Percentiles rank a stretch among this genome's conserved stretches.
Conservation (phyloP, 2,329 filamentous ascomycete species). For the Zasmidium citrigriseum region DNA sequence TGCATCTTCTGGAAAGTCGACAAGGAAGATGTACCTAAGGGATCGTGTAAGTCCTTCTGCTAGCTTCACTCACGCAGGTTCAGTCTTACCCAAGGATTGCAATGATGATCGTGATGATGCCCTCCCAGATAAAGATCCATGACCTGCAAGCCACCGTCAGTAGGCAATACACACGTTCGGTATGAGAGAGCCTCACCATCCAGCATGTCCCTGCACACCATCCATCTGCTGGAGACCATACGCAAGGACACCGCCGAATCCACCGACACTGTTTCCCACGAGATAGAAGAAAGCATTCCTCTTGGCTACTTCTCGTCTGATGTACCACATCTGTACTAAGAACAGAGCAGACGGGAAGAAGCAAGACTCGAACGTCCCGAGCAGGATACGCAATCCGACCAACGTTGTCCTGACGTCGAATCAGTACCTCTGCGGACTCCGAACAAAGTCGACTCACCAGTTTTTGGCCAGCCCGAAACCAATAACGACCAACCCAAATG, state of each 20-base stretch:
- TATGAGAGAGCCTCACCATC: conserved; percentile 59
- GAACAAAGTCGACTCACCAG: conserved; percentile 39
- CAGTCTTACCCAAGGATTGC: conserved; percentile 40
- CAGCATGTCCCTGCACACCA: conserved; percentile 59
- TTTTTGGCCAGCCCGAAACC: conserved; percentile 61
- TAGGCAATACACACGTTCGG: not conserved
- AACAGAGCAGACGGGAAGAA: conserved; percentile 35
- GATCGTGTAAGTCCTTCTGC: too few relatives aligned
- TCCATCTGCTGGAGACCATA: conserved; percentile 37
- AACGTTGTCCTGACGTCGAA: conserved; percentile 41
- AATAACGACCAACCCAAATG: conserved; percentile 63
- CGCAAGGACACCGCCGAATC: conserved; percentile 43
- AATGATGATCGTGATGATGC: conserved; percentile 39
- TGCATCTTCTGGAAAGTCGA: conserved; percentile 46
- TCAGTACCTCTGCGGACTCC: too few relatives aligned
- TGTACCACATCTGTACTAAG: conserved; percentile 24
- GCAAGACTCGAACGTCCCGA: conserved; percentile 65
- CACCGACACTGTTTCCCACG: conserved; percentile 47
- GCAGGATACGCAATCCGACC: conserved; percentile 56
- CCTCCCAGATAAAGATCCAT: conserved; percentile 14
- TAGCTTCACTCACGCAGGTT: too few relatives aligned
- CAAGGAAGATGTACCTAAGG: conserved; percentile 46
- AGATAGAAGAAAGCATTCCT: conserved; percentile 48
- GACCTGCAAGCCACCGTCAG: not conserved
- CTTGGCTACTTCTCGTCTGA: conserved; percentile 29